A percentile compares a stretch with the other conserved stretches of the same genome.
Evolutionary conservation across 2,329 filamentous ascomycete species (phyloP).

Genomic region (Exophiala sideris): DNA sequence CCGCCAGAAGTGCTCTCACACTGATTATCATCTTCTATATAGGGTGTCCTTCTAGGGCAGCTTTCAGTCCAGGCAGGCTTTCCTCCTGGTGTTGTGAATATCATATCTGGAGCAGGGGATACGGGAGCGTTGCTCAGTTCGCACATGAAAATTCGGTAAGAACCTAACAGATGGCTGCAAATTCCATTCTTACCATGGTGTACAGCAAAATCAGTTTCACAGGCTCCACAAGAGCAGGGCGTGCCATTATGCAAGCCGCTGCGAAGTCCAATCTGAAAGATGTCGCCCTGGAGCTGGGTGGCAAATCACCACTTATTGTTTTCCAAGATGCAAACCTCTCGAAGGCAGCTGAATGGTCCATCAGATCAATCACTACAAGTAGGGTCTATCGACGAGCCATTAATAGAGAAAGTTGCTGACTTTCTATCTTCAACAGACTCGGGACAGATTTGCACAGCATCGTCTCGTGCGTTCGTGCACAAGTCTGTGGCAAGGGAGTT

Average conservation of each 20-base stretch:
- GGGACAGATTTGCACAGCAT: conserved; percentile 61
- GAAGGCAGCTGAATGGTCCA: conserved; percentile 60
- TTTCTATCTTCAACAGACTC: conserved; percentile 32
- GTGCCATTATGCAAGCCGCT: conserved; percentile 40
- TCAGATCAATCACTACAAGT: conserved; percentile 44
- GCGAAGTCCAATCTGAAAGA: conserved; percentile 50
- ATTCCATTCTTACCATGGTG: neutral
- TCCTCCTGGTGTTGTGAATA: conserved; percentile 65
- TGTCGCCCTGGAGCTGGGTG: conserved; percentile 61
- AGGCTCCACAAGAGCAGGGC: conserved; percentile 35
- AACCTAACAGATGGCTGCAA: neutral
- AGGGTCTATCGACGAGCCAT: conserved; percentile 35
- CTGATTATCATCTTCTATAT: no score
- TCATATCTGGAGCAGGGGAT: conserved; percentile 52
- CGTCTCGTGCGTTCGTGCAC: conserved; percentile 62
- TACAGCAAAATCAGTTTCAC: conserved; percentile 52
- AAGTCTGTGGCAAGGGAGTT: conserved; percentile 61
- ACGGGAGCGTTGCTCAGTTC: conserved; percentile 56
- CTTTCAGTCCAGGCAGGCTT: conserved; percentile 71
- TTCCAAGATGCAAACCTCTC: conserved; percentile 64
- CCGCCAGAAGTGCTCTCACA: neutral
- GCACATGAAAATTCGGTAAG: conserved; percentile 52
- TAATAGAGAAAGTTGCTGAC: conserved; percentile 36
- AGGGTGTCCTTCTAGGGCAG: conserved; percentile 48
- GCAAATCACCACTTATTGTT: conserved; percentile 62